Base-by-base conservation (phyloP, 192 early-diverging fungal species). In the Endogone sp. region DNA sequence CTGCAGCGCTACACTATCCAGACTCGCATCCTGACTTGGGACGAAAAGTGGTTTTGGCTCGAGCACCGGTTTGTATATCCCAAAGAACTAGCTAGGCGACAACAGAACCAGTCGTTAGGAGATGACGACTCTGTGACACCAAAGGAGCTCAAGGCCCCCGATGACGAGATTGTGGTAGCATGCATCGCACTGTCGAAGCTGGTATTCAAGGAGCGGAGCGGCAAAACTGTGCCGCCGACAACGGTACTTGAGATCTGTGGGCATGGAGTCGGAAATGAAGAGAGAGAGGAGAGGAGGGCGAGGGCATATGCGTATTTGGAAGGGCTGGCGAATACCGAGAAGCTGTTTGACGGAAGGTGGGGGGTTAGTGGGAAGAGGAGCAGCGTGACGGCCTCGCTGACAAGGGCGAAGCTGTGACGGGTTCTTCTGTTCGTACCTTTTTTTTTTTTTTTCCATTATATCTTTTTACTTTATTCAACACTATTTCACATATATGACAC, bases 1-100 rank as follows among this genome's bases (percentile, higher is more conserved):
- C 75, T 85, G 25, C 69, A 66, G 58, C 71, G 78, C 44, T 85
- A 81, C 25, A 81, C 75, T 0, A 72, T 85, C 49, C 72, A 82
- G 23, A 76, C 65, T 22, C 78, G 84, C 16, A 63, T 85, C 60
- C 79, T 75, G 60, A 75, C 79, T 13, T 85, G 84, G 84, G 75
- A 76, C 29, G 74, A 81, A 24, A 85, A 85, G 66, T 85, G 84
- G 84, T 67, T 84, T 26, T 70, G 78, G 6, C 65, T 84, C 25
- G 67, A 82, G 29, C 77, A 77, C 22, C 69, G 82, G 28, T 76
- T 76, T 67, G 59, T 76, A 3, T 31, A 59, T 0, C 54, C 21
- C 1, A 29, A 24, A n/a, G 69, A 20, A 21, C 37, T 16, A 49
- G 37, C 37, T 49, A 49, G 37, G 37, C 16, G 37, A 16, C 37